phyloP scores from a whole-genome alignment of 2,329 filamentous ascomycete genomes.

The Aspergillus sp. region DNA sequence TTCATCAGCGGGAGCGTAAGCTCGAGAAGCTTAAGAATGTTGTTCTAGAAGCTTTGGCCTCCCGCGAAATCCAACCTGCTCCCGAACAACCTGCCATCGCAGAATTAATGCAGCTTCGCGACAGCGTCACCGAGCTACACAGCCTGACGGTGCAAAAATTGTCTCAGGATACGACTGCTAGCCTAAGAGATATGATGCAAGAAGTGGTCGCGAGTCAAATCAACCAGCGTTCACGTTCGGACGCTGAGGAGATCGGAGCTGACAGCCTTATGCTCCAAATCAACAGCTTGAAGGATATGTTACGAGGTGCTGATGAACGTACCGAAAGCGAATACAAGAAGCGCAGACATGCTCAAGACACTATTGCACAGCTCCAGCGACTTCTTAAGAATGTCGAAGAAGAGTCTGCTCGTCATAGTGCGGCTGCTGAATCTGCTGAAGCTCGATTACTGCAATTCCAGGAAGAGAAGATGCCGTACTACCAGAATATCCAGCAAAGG shows the following conservation, averaged over 20 bases:
- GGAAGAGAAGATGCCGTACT: slow-evolving; percentile 68
- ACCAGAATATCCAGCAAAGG: slow-evolving; percentile 64
- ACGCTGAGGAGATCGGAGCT: slow-evolving; percentile 53
- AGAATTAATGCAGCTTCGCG: slow-evolving; percentile 40
- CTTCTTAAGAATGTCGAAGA: slow-evolving; percentile 67
- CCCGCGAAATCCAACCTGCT: slow-evolving; percentile 38
- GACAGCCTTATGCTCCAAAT: slow-evolving; percentile 58
- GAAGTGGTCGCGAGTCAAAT: slow-evolving; percentile 62
- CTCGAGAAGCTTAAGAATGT: slow-evolving; percentile 75
- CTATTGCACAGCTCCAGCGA: slow-evolving; percentile 69
- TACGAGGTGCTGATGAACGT: slow-evolving; percentile 62
- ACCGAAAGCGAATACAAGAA: slow-evolving; percentile 64
- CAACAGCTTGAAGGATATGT: slow-evolving; percentile 67
- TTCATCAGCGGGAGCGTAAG: slow-evolving; percentile 65
- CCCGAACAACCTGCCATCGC: slow-evolving; percentile 28
- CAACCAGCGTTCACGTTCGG: slow-evolving; percentile 51
- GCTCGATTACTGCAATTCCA: slow-evolving; percentile 63
- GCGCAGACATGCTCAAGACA: slow-evolving; percentile 70
- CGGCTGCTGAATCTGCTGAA: slow-evolving; percentile 63
- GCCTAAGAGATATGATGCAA: slow-evolving; percentile 64
- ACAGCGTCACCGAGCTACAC: slow-evolving; percentile 40
- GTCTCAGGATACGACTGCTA: slow-evolving; percentile 43
- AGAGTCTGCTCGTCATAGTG: slow-evolving; percentile 47
- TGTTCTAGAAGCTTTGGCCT: slow-evolving; percentile 65
- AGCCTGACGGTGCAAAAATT: slow-evolving; percentile 40